Conservation (phyloP, 805 yeast species). For the Wickerhamomyces sydowiorum region DNA sequence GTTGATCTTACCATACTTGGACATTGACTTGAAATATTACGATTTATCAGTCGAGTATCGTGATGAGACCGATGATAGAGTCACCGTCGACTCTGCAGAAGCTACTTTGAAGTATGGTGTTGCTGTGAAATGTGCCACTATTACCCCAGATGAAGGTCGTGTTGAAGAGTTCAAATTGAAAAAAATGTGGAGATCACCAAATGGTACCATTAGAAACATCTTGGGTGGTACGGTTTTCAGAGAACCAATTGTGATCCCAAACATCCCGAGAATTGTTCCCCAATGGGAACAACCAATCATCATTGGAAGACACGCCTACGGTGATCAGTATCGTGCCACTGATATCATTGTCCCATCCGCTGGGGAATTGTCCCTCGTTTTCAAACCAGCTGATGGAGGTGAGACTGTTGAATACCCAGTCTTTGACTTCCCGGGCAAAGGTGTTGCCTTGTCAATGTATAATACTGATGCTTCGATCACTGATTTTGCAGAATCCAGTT, state of each 20-base stretch:
- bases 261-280: slow-evolving; percentile 82
- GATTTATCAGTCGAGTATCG: slow-evolving; percentile 85
- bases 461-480: slow-evolving; percentile 87
- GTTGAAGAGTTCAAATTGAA: slow-evolving; percentile 86
- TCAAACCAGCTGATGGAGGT: slow-evolving; percentile 63
- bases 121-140: slow-evolving; percentile 96
- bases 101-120: slow-evolving; percentile 88
- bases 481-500: slow-evolving; percentile 91
- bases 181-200: slow-evolving; percentile 97
- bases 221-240: slow-evolving; percentile 96
- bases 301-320: slow-evolving; percentile 96
- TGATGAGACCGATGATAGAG: slow-evolving; percentile 83
- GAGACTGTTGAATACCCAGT: slow-evolving; percentile 53
- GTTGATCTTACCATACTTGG: slow-evolving; percentile 78
- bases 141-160: slow-evolving; percentile 96
- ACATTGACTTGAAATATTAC: slow-evolving; percentile 85
- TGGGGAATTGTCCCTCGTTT: slow-evolving; percentile 74
- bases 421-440: slow-evolving; percentile 59
- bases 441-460: slow-evolving; percentile 89
- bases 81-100: slow-evolving; percentile 83
- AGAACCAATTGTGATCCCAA: slow-evolving; percentile 89
- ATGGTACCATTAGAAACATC: slow-evolving; percentile 94
- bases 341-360: slow-evolving; percentile 75
- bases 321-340: slow-evolving; percentile 94
- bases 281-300: slow-evolving; percentile 95